Percentiles rank a stretch among this genome's conserved stretches.
Evolutionary conservation across 192 early-diverging fungal species (phyloP).

Genomic region (Neocallimastix lanati): DNA sequence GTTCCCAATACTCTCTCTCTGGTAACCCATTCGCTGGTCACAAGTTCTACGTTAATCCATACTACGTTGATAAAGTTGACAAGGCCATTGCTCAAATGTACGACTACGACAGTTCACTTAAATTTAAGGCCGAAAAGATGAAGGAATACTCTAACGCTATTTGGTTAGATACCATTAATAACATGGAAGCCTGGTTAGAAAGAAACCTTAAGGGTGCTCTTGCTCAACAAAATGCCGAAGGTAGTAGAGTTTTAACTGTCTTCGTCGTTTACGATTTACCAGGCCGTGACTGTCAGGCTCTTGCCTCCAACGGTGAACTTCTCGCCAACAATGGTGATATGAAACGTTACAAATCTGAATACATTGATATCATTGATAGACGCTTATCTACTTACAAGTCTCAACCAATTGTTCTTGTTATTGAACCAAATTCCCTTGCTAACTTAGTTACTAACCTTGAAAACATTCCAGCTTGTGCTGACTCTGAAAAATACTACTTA

Average conservation of each 20-base stretch:
- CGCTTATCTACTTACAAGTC: constrained; percentile 4
- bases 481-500: constrained; percentile 8
- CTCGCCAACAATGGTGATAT: constrained; percentile 1
- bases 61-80: too few relatives aligned
- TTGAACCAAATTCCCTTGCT: constrained; percentile 21
- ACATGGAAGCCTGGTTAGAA: too few relatives aligned
- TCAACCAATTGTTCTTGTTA: constrained; percentile 13
- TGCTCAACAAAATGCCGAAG: too few relatives aligned
- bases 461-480: constrained; percentile 5
- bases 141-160: too few relatives aligned
- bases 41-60: too few relatives aligned
- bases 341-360: constrained; percentile 13
- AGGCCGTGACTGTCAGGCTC: constrained; percentile 19
- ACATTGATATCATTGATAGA: constrained; percentile 14
- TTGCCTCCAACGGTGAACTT: constrained; percentile 22
- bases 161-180: too few relatives aligned
- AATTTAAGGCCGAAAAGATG: too few relatives aligned
- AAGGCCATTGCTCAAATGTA: too few relatives aligned
- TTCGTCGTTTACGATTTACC: constrained; percentile 29
- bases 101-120: too few relatives aligned
- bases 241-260: background rate
- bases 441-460: constrained; percentile 16
- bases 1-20: too few relatives aligned
- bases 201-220: too few relatives aligned
- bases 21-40: too few relatives aligned